phyloP scores from a whole-genome alignment of 164 flowering plant species.

The Amborella trichopoda region DNA sequence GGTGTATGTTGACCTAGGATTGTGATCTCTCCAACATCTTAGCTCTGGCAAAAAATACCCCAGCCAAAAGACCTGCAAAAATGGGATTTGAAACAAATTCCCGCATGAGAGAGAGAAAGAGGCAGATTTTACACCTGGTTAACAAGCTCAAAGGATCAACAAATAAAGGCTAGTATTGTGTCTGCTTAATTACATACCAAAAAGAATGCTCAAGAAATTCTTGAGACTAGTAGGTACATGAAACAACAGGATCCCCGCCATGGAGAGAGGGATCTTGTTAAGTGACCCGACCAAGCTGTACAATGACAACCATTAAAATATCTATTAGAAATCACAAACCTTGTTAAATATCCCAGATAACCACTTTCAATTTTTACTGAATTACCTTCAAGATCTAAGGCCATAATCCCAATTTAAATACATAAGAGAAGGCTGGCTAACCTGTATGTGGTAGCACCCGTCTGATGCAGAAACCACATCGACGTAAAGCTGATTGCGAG shows the following conservation, averaged over 20 bases:
- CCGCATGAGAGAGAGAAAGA: background rate
- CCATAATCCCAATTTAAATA: too few relatives aligned
- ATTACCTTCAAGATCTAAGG: too few relatives aligned
- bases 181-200: too few relatives aligned
- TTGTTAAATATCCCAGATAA: too few relatives aligned
- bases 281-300: conserved; percentile 94
- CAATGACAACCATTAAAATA: background rate
- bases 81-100: background rate
- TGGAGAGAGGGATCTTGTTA: conserved; percentile 88
- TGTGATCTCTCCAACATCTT: conserved; percentile 52
- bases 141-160: too few relatives aligned
- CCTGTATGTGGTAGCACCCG: conserved; percentile 99
- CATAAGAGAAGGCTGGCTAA: conserved; percentile 11
- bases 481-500: conserved; percentile 97
- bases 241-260: conserved; percentile 82
- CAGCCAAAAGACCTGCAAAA: conserved; percentile 73
- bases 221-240: conserved; percentile 91
- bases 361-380: too few relatives aligned
- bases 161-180: too few relatives aligned
- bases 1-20: too few relatives aligned
- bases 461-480: conserved; percentile 99
- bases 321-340: too few relatives aligned
- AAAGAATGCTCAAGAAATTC: conserved; percentile 80
- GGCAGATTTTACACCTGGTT: background rate
- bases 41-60: conserved; percentile 83